Evolutionary conservation across 2,329 filamentous ascomycete species (phyloP).

Genomic region (Apiospora hydei): DNA sequence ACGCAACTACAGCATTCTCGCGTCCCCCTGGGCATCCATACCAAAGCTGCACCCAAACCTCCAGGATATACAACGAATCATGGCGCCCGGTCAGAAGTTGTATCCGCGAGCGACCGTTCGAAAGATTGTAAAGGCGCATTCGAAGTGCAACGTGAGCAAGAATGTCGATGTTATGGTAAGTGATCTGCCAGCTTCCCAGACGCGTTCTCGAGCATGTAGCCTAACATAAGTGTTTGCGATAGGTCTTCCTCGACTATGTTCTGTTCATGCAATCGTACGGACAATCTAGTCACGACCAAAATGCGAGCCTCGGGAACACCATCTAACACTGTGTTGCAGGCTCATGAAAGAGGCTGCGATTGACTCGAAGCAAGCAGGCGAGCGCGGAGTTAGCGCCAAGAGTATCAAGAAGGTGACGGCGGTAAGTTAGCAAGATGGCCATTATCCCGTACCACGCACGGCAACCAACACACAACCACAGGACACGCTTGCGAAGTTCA

Average conservation of each 20-base stretch:
- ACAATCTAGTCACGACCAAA: background rate
- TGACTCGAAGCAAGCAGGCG: constrained; percentile 75
- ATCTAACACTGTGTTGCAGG: constrained; percentile 49
- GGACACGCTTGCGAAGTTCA: constrained; percentile 73
- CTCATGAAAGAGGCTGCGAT: constrained; percentile 83
- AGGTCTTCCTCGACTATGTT: constrained; percentile 87
- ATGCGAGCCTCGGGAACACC: background rate
- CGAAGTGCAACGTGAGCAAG: constrained; percentile 80
- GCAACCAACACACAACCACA: constrained; percentile 40
- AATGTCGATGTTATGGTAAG: constrained; percentile 85
- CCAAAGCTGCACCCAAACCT: background rate
- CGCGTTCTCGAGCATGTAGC: constrained; percentile 38
- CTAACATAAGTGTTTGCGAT: constrained; percentile 28
- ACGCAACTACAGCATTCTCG: constrained; percentile 1
- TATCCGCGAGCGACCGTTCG: constrained; percentile 87
- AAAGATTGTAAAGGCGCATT: constrained; percentile 89
- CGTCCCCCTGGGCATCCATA: background rate
- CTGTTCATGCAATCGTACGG: constrained; percentile 76
- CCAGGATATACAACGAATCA: constrained; percentile 38
- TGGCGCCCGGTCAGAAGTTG: constrained; percentile 73
- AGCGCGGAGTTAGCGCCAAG: constrained; percentile 76
- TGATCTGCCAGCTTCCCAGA: constrained; percentile 28
- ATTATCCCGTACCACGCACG: background rate
- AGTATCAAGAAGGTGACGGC: constrained; percentile 80
- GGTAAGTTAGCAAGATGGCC: constrained; percentile 56